These are phyloP conservation scores for Agroathelia rolfsii DNA, from an alignment of 1,284 basidiomycete genomes.

Conservation along the genomic window DNA sequence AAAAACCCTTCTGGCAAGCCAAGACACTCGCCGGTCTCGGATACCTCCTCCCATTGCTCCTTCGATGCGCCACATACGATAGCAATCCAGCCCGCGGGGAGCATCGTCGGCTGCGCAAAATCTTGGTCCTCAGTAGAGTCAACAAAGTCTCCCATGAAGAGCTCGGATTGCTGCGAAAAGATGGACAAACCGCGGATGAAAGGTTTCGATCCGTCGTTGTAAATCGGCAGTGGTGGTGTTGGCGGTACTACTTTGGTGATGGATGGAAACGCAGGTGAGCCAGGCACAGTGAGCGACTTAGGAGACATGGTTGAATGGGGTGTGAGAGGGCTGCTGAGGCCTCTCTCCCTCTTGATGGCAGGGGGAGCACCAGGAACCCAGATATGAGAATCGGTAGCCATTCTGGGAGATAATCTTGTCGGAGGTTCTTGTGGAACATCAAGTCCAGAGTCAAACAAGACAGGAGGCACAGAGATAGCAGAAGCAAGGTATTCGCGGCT, in stretches of 20 bases:
- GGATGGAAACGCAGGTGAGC: not conserved
- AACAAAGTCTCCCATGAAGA: no score
- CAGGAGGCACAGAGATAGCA: no score
- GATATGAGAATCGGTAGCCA: constrained; percentile 37
- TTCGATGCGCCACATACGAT: constrained; percentile 66
- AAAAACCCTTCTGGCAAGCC: constrained; percentile 62
- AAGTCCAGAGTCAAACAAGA: no score
- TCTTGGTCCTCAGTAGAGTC: constrained; percentile 14
- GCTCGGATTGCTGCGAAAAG: no score
- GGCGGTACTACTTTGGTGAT: no score
- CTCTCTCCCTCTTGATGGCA: constrained; percentile 8
- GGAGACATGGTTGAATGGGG: constrained; percentile 18
- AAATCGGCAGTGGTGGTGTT: no score
- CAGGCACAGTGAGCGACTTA: constrained; percentile 8
- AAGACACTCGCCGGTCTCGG: constrained; percentile 26
- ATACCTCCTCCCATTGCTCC: constrained; percentile 38
- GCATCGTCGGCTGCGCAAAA: constrained; percentile 26
- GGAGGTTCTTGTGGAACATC: no score
- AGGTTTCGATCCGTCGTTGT: no score
- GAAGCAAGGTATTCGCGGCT: no score
- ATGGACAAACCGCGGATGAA: no score
- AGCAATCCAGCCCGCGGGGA: constrained; percentile 70
- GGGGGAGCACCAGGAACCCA: constrained; percentile 38
- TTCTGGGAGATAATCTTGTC: constrained; percentile 20
- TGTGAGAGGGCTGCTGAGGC: constrained; percentile 14